Conservation (phyloP, 2,329 filamentous ascomycete species). For the Chalaropsis thielavioides region DNA sequence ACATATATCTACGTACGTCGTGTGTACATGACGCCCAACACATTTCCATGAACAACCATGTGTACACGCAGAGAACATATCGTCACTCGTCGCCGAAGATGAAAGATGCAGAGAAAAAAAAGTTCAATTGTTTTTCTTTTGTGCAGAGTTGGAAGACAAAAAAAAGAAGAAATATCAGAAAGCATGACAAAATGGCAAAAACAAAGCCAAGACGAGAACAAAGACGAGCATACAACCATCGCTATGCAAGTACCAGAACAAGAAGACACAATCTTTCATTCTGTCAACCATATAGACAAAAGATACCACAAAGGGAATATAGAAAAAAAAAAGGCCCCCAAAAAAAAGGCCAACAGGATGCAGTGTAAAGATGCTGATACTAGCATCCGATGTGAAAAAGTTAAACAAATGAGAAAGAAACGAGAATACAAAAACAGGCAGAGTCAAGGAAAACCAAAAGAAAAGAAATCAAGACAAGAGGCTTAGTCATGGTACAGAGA, state of each 20-base stretch:
- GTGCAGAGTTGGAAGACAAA: not conserved
- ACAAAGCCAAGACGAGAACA: not conserved
- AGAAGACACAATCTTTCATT: not conserved
- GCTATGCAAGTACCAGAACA: slow-evolving; percentile 7
- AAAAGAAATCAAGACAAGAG: not conserved
- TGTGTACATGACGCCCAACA: too few relatives aligned
- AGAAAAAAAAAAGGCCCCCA: not conserved
- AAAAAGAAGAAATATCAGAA: not conserved
- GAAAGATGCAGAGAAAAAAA: not conserved
- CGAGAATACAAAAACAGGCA: not conserved
- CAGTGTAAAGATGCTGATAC: not conserved
- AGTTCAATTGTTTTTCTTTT: not conserved
- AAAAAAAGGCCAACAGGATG: not conserved
- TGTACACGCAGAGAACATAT: too few relatives aligned
- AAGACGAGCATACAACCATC: slow-evolving; percentile 4
- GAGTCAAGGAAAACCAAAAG: not conserved
- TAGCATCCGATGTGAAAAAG: too few relatives aligned
- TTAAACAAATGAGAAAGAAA: not conserved
- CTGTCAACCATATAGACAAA: slow-evolving; percentile 4
- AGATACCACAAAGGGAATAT: slow-evolving; percentile 9
- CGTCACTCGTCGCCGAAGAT: too few relatives aligned
- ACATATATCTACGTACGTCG: too few relatives aligned
- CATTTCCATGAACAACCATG: too few relatives aligned
- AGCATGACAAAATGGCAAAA: not conserved
- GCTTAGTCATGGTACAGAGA: not conserved